phyloP scores from a whole-genome alignment of 495 filamentous ascomycete genomes.

The Neurospora sp. region DNA sequence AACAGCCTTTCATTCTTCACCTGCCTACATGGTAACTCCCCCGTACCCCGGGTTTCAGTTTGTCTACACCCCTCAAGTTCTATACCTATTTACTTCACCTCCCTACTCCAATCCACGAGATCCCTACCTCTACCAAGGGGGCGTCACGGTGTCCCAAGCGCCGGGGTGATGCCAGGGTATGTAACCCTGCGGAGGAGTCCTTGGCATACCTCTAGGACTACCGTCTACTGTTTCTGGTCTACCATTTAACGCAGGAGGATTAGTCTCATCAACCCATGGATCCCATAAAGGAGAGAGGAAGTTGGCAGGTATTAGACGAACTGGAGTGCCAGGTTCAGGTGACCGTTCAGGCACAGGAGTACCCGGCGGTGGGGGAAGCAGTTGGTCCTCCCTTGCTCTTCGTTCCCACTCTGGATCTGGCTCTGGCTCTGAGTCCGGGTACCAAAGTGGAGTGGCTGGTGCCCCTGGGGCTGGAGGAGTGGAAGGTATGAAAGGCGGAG shows the following conservation, averaged over 20 bases:
- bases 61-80: neutral
- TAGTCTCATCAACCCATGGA: neutral
- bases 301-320: neutral
- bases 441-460: neutral
- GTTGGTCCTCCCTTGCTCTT: neutral
- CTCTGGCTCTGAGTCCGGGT: neutral
- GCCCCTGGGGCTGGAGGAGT: neutral
- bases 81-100: neutral
- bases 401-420: neutral
- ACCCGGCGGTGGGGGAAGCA: neutral
- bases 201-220: neutral
- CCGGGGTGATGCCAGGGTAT: neutral
- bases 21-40: neutral
- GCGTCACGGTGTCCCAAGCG: neutral
- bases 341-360: neutral
- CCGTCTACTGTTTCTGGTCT: neutral
- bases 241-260: neutral
- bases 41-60: neutral
- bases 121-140: neutral
- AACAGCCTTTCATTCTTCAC: neutral
- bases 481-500: neutral
- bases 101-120: neutral
- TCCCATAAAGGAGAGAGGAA: neutral
- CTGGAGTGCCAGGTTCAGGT: neutral
- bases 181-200: neutral